Base-by-base conservation (phyloP, 257 asterid genomes). In the Capsicum chinense region DNA sequence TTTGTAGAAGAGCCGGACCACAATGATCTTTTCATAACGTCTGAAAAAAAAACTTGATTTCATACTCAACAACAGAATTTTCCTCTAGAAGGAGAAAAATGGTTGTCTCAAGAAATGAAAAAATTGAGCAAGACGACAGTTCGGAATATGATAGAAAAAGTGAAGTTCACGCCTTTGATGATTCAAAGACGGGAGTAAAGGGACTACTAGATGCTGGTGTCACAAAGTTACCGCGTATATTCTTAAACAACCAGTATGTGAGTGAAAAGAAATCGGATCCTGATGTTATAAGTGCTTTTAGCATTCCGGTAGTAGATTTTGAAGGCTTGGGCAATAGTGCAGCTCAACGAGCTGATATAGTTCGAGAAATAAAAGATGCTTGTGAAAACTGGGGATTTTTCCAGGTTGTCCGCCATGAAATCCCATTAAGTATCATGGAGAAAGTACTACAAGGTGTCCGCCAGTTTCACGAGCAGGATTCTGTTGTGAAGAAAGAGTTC, bases 311-410 rank as follows among this genome's bases (percentile, higher is more conserved):
- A 37, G 80, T 90, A 81, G 87, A 89, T 81, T 85, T 91, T 3
- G 39, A 83, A 35, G 83, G 66, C 80, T 52, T 90, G 12, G 37
- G 17, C 2, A 83, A 60, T 2, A 83, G 85, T 73, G 83, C 85
- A 6, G 52, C 62, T 26, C 42, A 63, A 44, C 92, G 79, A 8
- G 83, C 79, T 81, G 83, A 86, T 64, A 58, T 85, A 9, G 67
- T 92, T 13, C 88, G 82, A 15, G 57, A 79, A 48, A 68, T 92
- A 9, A 64, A 87, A 3, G 85, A 80, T 3, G 95, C 93, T 16
- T 86, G 90, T 4, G 80, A 80, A 83, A 54, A 82, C 0, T 90
- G 90, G 92, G 93, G 92, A 1, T 90, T 92, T 82, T 92, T 92
- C 87, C 92, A 86, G 79, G 86, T 92, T 26, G 80, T 90, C 33